A percentile compares a stretch with the other conserved stretches of the same genome.
Evolutionary conservation across 306 rosid species (phyloP).

Genomic region (Carpinus viminea): DNA sequence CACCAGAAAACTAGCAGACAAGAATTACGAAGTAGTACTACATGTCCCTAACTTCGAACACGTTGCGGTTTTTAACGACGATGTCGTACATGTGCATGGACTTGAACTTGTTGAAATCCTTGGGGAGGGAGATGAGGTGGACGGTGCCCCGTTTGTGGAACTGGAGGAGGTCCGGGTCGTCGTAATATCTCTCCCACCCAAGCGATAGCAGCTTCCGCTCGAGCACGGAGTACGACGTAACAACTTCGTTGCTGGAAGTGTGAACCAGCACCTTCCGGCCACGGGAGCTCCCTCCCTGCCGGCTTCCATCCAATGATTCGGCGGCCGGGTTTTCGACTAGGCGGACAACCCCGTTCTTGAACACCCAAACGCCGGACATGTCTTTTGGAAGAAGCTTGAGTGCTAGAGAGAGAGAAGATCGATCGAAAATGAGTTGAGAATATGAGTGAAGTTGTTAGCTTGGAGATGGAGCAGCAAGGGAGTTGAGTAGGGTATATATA

Average conservation of each 20-base stretch:
- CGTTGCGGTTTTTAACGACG: slow-evolving; percentile 82
- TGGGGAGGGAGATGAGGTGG: slow-evolving; percentile 85
- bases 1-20: neutral
- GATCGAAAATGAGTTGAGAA: neutral
- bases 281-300: slow-evolving; percentile 30
- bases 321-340: slow-evolving; percentile 77
- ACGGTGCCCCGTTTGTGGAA: slow-evolving; percentile 82
- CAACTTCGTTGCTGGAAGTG: slow-evolving; percentile 60
- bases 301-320: slow-evolving; percentile 34
- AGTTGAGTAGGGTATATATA: slow-evolving; percentile 32
- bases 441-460: slow-evolving; percentile 9
- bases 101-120: slow-evolving; percentile 73
- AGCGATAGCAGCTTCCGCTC: slow-evolving; percentile 58
- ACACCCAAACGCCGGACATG: slow-evolving; percentile 96
- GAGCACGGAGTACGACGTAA: slow-evolving; percentile 53
- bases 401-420: neutral
- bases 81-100: slow-evolving; percentile 96
- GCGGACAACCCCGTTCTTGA: slow-evolving; percentile 83
- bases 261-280: slow-evolving; percentile 70
- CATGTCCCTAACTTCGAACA: slow-evolving; percentile 77
- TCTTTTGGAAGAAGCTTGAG: neutral
- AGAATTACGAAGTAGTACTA: slow-evolving; percentile 7
- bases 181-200: slow-evolving; percentile 93
- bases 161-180: slow-evolving; percentile 84
- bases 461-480: slow-evolving; percentile 19